phyloP scores from a whole-genome alignment of 768 basidiomycete species.

The Trametes gibbosa region DNA sequence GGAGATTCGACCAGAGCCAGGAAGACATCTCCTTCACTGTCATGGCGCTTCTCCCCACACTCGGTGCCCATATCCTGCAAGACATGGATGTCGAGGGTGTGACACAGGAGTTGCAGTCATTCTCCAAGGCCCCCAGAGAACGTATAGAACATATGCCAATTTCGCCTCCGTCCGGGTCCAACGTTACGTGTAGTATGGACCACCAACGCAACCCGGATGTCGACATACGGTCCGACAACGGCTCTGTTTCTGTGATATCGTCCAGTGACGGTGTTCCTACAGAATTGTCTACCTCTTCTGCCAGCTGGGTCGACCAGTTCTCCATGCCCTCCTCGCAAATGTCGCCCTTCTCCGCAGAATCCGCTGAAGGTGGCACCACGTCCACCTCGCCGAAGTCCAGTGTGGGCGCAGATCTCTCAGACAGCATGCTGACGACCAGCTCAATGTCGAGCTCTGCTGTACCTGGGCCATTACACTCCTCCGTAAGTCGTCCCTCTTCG shows the following conservation, averaged over 20 bases:
- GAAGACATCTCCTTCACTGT: slow-evolving; percentile 76
- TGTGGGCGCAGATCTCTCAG: slow-evolving; percentile 31
- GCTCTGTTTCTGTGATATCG: slow-evolving; percentile 40
- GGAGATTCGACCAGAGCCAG: slow-evolving; percentile 73
- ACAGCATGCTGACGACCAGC: slow-evolving; percentile 39
- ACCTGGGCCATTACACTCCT: slow-evolving; percentile 6
- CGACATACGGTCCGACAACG: slow-evolving; percentile 45
- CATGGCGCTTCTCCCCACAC: slow-evolving; percentile 65
- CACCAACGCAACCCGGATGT: slow-evolving; percentile 26
- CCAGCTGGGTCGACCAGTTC: slow-evolving; percentile 47
- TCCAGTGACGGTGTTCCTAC: slow-evolving; percentile 37
- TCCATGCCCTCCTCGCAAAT: slow-evolving; percentile 24
- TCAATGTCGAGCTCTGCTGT: slow-evolving; percentile 33
- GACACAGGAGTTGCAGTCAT: slow-evolving; percentile 52
- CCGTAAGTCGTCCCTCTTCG: slow-evolving; percentile 20
- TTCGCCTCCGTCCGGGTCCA: slow-evolving; percentile 23
- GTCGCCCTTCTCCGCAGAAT: slow-evolving; percentile 4
- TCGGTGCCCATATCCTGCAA: slow-evolving; percentile 60
- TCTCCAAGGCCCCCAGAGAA: slow-evolving; percentile 35
- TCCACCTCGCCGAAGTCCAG: slow-evolving; percentile 10
- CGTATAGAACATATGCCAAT: slow-evolving; percentile 8
- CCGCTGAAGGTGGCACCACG: background rate
- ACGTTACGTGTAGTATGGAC: slow-evolving; percentile 38
- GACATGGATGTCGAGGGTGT: slow-evolving; percentile 77
- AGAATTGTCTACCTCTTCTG: slow-evolving; percentile 31